Evolutionary conservation across 228 moss, liverwort and hornwort species (phyloP).

Genomic region (Sphagnum fallax): DNA sequence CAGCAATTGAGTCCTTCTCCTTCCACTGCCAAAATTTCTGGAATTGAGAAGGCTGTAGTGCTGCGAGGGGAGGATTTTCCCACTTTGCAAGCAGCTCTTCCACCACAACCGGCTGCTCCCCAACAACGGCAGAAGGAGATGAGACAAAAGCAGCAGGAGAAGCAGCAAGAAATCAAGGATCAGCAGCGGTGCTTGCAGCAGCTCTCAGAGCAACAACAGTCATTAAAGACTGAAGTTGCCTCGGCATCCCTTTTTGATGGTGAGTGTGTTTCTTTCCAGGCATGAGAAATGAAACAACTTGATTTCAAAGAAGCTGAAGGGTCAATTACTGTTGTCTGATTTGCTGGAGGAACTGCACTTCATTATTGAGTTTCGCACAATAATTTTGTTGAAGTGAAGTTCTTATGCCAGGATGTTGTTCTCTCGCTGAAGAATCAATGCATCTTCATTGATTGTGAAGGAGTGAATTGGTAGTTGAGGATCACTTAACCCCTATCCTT

Average conservation of each 20-base stretch:
- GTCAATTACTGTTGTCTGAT: too few relatives aligned
- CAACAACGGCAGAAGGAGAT: constrained; percentile 87
- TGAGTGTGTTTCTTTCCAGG: constrained; percentile 9
- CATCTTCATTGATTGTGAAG: too few relatives aligned
- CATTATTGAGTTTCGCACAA: too few relatives aligned
- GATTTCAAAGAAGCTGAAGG: too few relatives aligned
- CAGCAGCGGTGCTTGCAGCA: constrained; percentile 85
- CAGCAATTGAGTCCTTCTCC: constrained; percentile 41
- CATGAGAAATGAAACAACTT: neutral
- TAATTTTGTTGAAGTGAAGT: too few relatives aligned
- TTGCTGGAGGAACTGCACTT: too few relatives aligned
- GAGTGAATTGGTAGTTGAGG: too few relatives aligned
- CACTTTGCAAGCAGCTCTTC: constrained; percentile 89
- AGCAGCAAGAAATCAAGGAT: constrained; percentile 95
- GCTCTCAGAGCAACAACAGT: constrained; percentile 73
- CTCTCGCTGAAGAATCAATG: too few relatives aligned
- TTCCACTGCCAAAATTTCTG: constrained; percentile 13
- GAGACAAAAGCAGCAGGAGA: constrained; percentile 84
- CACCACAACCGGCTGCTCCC: constrained; percentile 50
- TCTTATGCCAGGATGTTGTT: too few relatives aligned
- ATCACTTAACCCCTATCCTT: too few relatives aligned
- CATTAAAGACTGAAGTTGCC: constrained; percentile 59
- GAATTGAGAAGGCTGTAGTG: constrained; percentile 77
- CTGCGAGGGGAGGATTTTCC: constrained; percentile 98
- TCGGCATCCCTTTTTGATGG: constrained; percentile 66